Percentiles rank a stretch among this genome's conserved stretches.
These are phyloP conservation scores for Emmonsiellopsis sp. DNA, from an alignment of 2,329 filamentous ascomycete genomes.

Conservation along the genomic window DNA sequence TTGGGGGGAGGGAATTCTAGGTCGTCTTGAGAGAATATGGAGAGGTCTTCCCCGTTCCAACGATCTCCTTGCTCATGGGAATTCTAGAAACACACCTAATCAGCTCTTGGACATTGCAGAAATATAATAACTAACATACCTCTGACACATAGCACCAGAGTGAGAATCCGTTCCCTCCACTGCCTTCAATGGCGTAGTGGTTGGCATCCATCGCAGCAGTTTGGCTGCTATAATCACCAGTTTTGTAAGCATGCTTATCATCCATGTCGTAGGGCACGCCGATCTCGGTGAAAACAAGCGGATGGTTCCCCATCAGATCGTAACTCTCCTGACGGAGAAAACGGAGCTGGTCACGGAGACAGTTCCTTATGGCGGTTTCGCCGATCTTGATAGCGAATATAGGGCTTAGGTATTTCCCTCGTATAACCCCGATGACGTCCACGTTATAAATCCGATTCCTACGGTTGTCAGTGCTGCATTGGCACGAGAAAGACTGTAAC, in stretches of 20 bases:
- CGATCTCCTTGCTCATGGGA: constrained; percentile 82
- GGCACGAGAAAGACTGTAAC: constrained; percentile 15
- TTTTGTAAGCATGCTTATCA: constrained; percentile 88
- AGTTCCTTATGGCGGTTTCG: constrained; percentile 89
- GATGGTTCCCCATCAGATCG: constrained; percentile 81
- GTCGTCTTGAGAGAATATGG: constrained; percentile 81
- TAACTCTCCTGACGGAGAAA: constrained; percentile 76
- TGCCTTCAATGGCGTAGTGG: constrained; percentile 82
- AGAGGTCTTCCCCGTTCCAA: constrained; percentile 97
- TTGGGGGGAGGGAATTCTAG: constrained; percentile 42
- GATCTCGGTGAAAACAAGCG: constrained; percentile 86
- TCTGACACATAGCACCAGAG: constrained; percentile 77
- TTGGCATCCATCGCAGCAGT: constrained; percentile 91
- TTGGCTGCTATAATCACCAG: constrained; percentile 89
- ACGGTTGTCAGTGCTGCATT: constrained; percentile 5
- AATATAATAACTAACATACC: constrained; percentile 38
- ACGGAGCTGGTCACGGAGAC: constrained; percentile 76
- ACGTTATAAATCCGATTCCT: constrained; percentile 92
- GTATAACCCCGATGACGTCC: constrained; percentile 83
- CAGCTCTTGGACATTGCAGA: constrained; percentile 43
- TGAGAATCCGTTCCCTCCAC: constrained; percentile 73
- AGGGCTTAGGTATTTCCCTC: constrained; percentile 79
- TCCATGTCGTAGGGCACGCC: constrained; percentile 99
- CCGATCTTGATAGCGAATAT: constrained; percentile 89
- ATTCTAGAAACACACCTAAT: constrained; percentile 48